Evolutionary conservation across 176 grass and related monocot genomes (phyloP), one percentile per base, ranked within the genome.

Genomic region (Cymbopogon citratus): DNA sequence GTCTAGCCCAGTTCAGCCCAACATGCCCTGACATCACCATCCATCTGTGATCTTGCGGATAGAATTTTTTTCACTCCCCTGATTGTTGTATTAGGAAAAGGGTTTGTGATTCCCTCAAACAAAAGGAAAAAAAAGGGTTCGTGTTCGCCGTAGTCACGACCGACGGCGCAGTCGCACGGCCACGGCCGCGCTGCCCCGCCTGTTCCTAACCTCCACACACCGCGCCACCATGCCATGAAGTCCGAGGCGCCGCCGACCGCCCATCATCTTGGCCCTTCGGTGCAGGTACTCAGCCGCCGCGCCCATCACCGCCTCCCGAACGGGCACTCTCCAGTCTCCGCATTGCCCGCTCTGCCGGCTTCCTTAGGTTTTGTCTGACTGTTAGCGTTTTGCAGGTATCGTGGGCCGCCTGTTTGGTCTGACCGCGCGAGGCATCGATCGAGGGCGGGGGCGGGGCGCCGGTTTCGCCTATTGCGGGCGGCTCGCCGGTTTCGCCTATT

Each of bases 291-390:
- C 28, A 59, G 48, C 9, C 63, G 56, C 24, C 35, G 4, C n/a
- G n/a, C n/a, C 23, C 23, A 12, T 15, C 43, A 40, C 28, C 18
- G 45, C 25, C 43, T 2, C 3, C 23, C 69, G 45, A 75, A 21
- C n/a, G 2, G 31, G 31, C 31, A 33, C 31, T 33, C 31, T 33
- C 31, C 31, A 33, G 31, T 33, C 31, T 33, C 31, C 31, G 3
- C 31, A 33, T 33, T 33, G 31, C 31, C 31, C 31, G 31, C 31
- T 71, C 60, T 33, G 38, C 54, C 12, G 3, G 3, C 3, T 77
- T 71, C 18, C 33, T n/a, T 59, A 69, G 8, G 26, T 84, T 67
- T 79, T 35, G 15, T 66, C 12, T 88, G 35, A 88, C 65, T 6
- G 7, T 40, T 45, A 41, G 52, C 7, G 21, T 27, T 0, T 33